Evolutionary conservation across 805 yeast genomes (phyloP), one percentile per base, ranked within the genome.

Genomic region (Grigorovia jiainica): DNA sequence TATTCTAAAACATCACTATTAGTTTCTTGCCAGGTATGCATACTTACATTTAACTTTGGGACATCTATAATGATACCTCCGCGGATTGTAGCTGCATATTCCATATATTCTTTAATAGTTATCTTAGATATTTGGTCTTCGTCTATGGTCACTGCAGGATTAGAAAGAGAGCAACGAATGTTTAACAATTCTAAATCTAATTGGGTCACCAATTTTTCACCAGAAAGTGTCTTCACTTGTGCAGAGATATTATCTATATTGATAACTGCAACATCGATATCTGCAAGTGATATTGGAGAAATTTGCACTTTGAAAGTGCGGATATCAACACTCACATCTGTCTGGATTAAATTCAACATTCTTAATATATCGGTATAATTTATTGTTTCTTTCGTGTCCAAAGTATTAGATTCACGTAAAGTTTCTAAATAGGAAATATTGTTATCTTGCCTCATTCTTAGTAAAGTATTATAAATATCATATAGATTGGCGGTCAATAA

Each of bases 51-150:
- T 48, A 87, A 71, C 13, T 86, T 75, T 0, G 98, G 97, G 55
- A 89, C 78, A 8, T 75, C 73, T 43, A 87, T 76, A 20, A 90
- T 84, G 3, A 75, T 71, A 16, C 96, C 97, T 2, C 96, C 96
- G 27, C 66, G 63, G 0, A 90, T 82, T 25, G 71, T 66, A 9
- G 64, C 58, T 0, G 89, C 78, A 49, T 72, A 69, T 6, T 58
- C 49, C 31, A 78, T 71, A 60, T 80, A 86, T 20, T 73, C 75
- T 2, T 66, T 70, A 18, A 82, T 76, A 0, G 70, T 59, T 16
- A 75, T 65, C 1, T 60, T 56, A 2, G 64, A 61, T 2, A 76
- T 54, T 2, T 65, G 67, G 8, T 61, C 79, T 43, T 76, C 79
- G 40, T 72, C 68, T 2, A 72, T 60, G 38, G 76, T 70, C 17